Percentiles rank a stretch among this genome's conserved stretches.
Evolutionary conservation across 768 basidiomycete genomes (phyloP).

Genomic region (Russula virescens): DNA sequence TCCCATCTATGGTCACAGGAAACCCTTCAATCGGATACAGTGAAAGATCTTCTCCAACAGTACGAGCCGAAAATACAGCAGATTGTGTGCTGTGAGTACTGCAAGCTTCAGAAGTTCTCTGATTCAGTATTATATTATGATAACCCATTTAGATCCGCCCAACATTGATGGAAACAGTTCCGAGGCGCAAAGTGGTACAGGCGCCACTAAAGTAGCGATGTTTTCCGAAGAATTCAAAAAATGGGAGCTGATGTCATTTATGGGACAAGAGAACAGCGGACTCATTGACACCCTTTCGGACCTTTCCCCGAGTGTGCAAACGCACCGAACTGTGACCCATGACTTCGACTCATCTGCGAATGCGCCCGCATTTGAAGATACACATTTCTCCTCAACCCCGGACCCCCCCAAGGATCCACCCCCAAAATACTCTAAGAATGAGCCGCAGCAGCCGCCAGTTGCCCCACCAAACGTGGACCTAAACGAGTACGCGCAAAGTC

Average conservation of each 20-base stretch:
- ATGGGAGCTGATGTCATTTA: neutral
- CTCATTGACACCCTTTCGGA: too few species aligned
- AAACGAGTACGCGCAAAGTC: constrained; percentile 2
- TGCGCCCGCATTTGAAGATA: too few species aligned
- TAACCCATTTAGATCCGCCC: neutral
- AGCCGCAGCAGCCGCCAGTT: neutral
- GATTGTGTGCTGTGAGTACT: neutral
- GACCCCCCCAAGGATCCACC: too few species aligned
- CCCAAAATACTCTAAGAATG: neutral
- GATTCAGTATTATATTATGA: too few species aligned
- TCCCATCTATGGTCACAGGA: too few species aligned
- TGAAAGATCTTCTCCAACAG: neutral
- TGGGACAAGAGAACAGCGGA: neutral
- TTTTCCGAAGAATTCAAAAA: neutral
- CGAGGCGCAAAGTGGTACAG: neutral
- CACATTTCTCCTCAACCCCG: too few species aligned
- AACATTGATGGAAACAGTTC: neutral
- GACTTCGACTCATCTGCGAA: too few species aligned
- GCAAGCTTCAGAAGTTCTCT: too few species aligned
- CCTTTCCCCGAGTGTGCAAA: too few species aligned
- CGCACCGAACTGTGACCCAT: too few species aligned
- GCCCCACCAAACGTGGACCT: neutral
- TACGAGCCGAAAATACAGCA: neutral
- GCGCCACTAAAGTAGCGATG: too few species aligned
- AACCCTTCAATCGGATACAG: too few species aligned